phyloP scores from a whole-genome alignment of 176 grass and related monocot genomes.

The Carex parvula region DNA sequence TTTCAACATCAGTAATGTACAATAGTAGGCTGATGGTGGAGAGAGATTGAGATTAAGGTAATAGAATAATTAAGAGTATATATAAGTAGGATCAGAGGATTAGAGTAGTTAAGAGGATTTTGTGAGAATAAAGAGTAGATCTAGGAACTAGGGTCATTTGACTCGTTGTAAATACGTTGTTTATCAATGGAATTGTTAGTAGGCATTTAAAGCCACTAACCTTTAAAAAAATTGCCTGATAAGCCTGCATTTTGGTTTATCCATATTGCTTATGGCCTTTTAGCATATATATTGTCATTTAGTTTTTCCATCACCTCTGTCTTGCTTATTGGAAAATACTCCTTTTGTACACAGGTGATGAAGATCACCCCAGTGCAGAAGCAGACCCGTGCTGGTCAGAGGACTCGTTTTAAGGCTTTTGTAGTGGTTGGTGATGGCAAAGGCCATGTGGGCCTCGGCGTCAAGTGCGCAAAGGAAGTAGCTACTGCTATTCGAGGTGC shows the following conservation, averaged over 20 bases:
- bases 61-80: too few relatives aligned
- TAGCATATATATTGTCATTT: background rate
- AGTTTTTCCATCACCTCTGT: background rate
- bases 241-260: background rate
- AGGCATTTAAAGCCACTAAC: too few relatives aligned
- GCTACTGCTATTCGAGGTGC: constrained; percentile 85
- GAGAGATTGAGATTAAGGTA: too few relatives aligned
- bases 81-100: too few relatives aligned
- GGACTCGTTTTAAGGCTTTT: constrained; percentile 88
- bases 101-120: too few relatives aligned
- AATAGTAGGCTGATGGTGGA: too few relatives aligned
- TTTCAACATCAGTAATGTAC: background rate
- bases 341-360: constrained; percentile 44
- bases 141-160: too few relatives aligned
- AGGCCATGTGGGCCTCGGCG: constrained; percentile 78
- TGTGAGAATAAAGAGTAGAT: too few relatives aligned
- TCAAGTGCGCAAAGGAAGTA: constrained; percentile 94
- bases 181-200: too few relatives aligned
- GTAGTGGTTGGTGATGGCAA: constrained; percentile 79
- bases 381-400: constrained; percentile 88
- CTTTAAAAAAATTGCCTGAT: background rate
- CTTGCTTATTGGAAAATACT: background rate
- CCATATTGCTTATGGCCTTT: background rate
- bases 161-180: too few relatives aligned
- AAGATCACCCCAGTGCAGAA: constrained; percentile 90